These are phyloP conservation scores for Calophaca sinica DNA, from an alignment of 306 rosid species.

Conservation along the genomic window DNA sequence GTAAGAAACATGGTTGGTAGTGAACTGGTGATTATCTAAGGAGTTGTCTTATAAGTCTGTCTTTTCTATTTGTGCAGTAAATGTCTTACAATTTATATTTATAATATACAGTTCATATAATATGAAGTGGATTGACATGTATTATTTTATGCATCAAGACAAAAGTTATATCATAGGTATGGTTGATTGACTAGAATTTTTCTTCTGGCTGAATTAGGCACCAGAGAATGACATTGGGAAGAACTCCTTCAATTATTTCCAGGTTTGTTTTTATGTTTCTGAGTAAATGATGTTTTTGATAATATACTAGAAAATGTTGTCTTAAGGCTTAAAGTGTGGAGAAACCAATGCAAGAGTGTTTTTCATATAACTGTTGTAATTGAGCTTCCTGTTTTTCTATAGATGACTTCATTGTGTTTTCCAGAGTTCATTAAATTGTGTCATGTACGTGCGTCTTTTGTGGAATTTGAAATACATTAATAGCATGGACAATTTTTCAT, in stretches of 20 bases:
- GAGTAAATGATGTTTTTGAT: constrained; percentile 12
- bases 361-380: neutral
- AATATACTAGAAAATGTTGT: constrained; percentile 8
- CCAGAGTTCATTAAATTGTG: constrained; percentile 3
- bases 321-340: constrained; percentile 13
- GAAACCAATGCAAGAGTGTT: constrained; percentile 11
- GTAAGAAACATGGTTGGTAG: too few relatives aligned
- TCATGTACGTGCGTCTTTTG: neutral
- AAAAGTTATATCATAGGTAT: neutral
- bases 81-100: neutral
- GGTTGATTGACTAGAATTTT: constrained; percentile 45
- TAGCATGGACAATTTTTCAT: neutral
- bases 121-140: constrained; percentile 6
- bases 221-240: constrained; percentile 96
- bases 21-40: too few relatives aligned
- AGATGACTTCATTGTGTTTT: constrained; percentile 8
- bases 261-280: constrained; percentile 64
- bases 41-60: neutral
- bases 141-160: constrained; percentile 19
- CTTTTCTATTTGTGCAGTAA: constrained; percentile 13
- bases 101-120: neutral
- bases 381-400: constrained; percentile 27
- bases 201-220: constrained; percentile 58
- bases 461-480: constrained; percentile 15
- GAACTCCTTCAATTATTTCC: constrained; percentile 88